Evolutionary conservation across 1,139 yeast genomes (phyloP).

Genomic region (Taiozyma sp.): DNA sequence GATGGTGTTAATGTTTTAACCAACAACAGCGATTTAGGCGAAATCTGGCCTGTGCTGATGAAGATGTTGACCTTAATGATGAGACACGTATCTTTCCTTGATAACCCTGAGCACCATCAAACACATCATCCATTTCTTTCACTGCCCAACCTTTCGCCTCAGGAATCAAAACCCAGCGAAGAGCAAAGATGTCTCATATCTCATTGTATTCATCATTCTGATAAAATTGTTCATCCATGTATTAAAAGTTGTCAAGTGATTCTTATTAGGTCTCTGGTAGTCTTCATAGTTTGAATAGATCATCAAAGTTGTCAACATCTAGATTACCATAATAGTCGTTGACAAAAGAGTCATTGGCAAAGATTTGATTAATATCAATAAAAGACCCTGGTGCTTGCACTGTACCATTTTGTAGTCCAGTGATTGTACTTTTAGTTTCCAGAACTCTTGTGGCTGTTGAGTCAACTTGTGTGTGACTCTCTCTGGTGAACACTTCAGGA

Average conservation of each 20-base stretch:
- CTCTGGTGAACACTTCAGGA: slow-evolving; percentile 1
- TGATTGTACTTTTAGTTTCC: slow-evolving; percentile 2
- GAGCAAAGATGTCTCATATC: slow-evolving; percentile 35
- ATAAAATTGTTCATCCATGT: slow-evolving; percentile 47
- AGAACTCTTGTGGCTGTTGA: slow-evolving; percentile 1
- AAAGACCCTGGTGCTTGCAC: neutral
- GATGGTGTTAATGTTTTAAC: too few relatives aligned
- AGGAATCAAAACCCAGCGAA: slow-evolving; percentile 36
- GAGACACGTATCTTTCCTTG: too few relatives aligned
- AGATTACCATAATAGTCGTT: neutral
- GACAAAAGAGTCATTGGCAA: neutral
- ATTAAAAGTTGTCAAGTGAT: slow-evolving; percentile 29
- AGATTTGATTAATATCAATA: neutral
- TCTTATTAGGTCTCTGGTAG: too few relatives aligned
- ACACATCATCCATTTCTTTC: slow-evolving; percentile 53
- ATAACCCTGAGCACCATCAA: slow-evolving; percentile 25
- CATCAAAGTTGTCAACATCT: slow-evolving; percentile 3
- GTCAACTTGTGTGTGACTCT: neutral
- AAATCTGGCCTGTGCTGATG: too few relatives aligned
- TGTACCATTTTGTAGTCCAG: neutral
- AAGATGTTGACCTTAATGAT: too few relatives aligned
- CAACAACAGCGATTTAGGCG: too few relatives aligned
- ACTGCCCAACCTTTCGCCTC: slow-evolving; percentile 56
- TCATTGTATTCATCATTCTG: slow-evolving; percentile 34
- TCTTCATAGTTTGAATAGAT: slow-evolving; percentile 1